These are phyloP conservation scores for Aspergillus brasiliensis DNA, from an alignment of 2,329 filamentous ascomycete genomes.

Conservation along the genomic window DNA sequence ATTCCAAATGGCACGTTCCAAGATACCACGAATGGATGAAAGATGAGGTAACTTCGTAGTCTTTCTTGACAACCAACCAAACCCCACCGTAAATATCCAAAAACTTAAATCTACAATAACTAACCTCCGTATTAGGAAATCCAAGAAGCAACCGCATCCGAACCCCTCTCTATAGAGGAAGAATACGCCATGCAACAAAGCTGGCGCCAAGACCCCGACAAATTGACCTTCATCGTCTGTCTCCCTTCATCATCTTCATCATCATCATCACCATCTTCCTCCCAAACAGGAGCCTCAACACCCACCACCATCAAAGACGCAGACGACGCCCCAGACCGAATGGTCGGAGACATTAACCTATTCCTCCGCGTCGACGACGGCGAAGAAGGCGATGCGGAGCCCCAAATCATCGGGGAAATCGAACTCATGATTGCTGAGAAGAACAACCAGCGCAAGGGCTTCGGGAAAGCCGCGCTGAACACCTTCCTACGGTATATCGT, in stretches of 20 bases:
- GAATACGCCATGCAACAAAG: conserved; percentile 90
- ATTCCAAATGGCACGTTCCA: conserved; percentile 76
- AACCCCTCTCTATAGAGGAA: conserved; percentile 75
- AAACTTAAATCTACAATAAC: conserved; percentile 11
- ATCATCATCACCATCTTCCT: conserved; percentile 29
- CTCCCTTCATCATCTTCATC: conserved; percentile 43
- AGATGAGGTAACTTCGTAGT: conserved; percentile 58
- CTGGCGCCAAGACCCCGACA: conserved; percentile 81
- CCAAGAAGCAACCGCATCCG: conserved; percentile 82
- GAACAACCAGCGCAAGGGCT: conserved; percentile 61
- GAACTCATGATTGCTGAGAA: conserved; percentile 81
- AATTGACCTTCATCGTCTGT: conserved; percentile 89
- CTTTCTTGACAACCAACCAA: not conserved
- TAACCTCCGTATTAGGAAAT: conserved; percentile 55
- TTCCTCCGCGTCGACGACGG: conserved; percentile 69
- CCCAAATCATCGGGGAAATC: conserved; percentile 66
- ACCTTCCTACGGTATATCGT: conserved; percentile 71
- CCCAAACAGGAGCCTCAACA: not conserved
- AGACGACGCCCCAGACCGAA: conserved; percentile 57
- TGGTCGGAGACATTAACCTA: conserved; percentile 78
- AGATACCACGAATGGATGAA: conserved; percentile 93
- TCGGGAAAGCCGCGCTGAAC: conserved; percentile 66
- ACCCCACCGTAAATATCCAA: not conserved
- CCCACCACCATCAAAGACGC: conserved; percentile 32
- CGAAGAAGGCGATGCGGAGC: conserved; percentile 43